Base-by-base conservation (phyloP, 164 flowering plant species). In the Vitis cinerea region DNA sequence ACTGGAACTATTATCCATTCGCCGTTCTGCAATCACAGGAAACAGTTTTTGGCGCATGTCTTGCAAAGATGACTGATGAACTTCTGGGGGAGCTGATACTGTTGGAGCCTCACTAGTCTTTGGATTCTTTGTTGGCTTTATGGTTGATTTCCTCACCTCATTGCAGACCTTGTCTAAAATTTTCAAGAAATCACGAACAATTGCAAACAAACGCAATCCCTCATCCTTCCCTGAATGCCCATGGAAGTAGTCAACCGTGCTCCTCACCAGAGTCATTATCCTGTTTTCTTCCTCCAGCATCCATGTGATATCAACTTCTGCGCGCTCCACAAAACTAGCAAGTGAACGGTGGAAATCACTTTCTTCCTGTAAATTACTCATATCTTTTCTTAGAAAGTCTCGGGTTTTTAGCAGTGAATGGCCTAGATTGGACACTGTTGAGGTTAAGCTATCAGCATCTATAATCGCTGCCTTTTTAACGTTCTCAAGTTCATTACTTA, bases 231-330 rank as follows among this genome's bases (percentile, higher is more conserved):
- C 84, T 4, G 86, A 47, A 50, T 69, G 76, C 17, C 90, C 90
- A 61, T 85, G 91, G 73, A 87, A 87, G 70, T 87, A 87, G 61
- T 85, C 88, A 4, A 77, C 87, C 0, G 90, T 83, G 75, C 75
- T 78, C 79, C 78, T 81, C 63, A 88, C 83, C 66, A 85, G 66
- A 37, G 73, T 78, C 82, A 70, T 77, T 50, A 85, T 83, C 70
- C 83, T 83, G 72, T 81, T 77, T 52, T 86, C 89, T 74, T 86
- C 90, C 59, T 73, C 81, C 14, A 65, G n/a, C 49, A 88, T 29
- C 67, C 56, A 49, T 47, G 56, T 59, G 4, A 83, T 66, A 2
- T 85, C 90, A 8, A 55, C 70, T 23, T 82, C 89, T 44, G 82
- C 78, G 9, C 65, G 67, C 66, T 74, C 74, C 60, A 86, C 72